Base-by-base conservation (phyloP, 257 asterid species). In the Ehretia macrophylla region DNA sequence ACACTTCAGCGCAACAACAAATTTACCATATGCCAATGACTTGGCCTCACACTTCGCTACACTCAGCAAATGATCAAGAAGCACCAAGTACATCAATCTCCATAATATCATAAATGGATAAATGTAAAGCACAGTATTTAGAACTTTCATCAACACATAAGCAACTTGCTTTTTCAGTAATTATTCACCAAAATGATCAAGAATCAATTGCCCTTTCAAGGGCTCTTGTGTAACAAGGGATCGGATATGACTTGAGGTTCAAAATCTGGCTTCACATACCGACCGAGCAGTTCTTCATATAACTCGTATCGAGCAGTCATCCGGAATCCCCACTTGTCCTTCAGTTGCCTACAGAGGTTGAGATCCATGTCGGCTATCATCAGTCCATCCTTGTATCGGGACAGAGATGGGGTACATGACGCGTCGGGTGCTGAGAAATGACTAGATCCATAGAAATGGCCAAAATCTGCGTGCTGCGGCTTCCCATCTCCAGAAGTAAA, bases 401-500 rank as follows among this genome's bases (percentile, higher is more conserved):
- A 81, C 23, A 90, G 82, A 66, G 96, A 80, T 8, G 96, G 91
- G 8, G 96, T 90, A 56, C 97, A 90, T 4, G 97, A 90, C 54
- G 97, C 81, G 66, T 90, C 97, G 0, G 97, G 97, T 11, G 97
- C 85, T 13, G 96, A 87, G 35, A 90, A 55, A 66, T 90, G 76
- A 75, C 97, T 90, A 13, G 97, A 90, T 27, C 97, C 97, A n/a
- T 90, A 90, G 60, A 90, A 90, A 65, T 90, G 97, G 18, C 97
- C 97, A 14, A 90, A 90, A 83, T 90, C 95, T 17, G 84, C 59
- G 51, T 87, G 97, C 18, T 87, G 83, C 39, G 95, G 87, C 79
- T 87, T 90, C 70, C 97, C 97, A 51, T 90, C 96, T 56, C 97
- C 97, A 12, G 97, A 90, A 21, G 96, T 90, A 84, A 90, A 90